These are phyloP conservation scores for Mycosphaerelloides madeirae DNA, from an alignment of 2,329 filamentous ascomycete species.

Conservation along the genomic window DNA sequence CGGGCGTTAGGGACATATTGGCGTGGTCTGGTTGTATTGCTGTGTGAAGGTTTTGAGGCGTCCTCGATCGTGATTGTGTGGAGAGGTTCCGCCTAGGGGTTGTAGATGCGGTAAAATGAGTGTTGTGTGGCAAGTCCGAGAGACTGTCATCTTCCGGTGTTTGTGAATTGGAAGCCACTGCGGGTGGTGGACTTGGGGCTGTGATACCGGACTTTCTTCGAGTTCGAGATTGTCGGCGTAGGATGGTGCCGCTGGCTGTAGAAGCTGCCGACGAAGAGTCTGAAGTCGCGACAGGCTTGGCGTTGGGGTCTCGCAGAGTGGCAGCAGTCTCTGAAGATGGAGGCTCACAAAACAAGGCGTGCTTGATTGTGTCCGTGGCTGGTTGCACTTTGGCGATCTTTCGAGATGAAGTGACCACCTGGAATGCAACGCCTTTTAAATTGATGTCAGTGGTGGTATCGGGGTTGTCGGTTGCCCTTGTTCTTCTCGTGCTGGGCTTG, in stretches of 20 bases:
- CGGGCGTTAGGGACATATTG: conserved; percentile 10
- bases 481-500: conserved; percentile 13
- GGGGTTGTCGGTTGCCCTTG: conserved; percentile 6
- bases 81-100: conserved; percentile 13
- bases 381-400: conserved; percentile 18
- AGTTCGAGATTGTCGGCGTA: conserved; percentile 14
- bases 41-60: conserved; percentile 9
- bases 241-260: too few species aligned
- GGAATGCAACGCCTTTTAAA: conserved; percentile 28
- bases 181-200: conserved; percentile 5
- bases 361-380: conserved; percentile 24
- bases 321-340: conserved; percentile 1
- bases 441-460: conserved; percentile 14
- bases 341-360: conserved; percentile 28
- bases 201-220: conserved; percentile 18
- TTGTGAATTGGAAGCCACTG: conserved; percentile 7
- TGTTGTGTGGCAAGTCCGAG: conserved; percentile 23
- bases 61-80: conserved; percentile 12
- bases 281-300: neutral
- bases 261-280: conserved; percentile 6
- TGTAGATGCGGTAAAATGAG: conserved; percentile 18
- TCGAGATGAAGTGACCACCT: conserved; percentile 17
- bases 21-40: neutral
- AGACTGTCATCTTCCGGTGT: conserved; percentile 18
- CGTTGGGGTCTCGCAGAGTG: neutral